A percentile compares a stretch with the other conserved stretches of the same genome.
These are phyloP conservation scores for Trichosanthes truncata DNA, from an alignment of 306 rosid genomes.

Conservation along the genomic window DNA sequence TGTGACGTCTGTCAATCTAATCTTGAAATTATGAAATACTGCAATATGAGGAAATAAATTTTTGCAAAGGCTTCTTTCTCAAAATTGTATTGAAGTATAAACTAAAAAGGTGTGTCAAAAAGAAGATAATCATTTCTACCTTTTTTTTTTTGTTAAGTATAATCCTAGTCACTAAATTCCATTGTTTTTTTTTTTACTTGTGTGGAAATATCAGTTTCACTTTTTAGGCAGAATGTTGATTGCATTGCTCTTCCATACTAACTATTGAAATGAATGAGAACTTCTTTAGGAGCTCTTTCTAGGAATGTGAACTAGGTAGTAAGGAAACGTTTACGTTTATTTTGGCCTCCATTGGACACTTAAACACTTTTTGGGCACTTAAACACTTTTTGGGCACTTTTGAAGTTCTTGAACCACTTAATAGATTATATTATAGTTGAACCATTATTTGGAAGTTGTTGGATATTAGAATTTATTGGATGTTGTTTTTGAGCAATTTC, in stretches of 20 bases:
- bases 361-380: too few relatives aligned
- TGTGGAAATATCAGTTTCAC: background rate
- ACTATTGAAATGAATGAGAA: background rate
- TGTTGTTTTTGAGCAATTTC: too few relatives aligned
- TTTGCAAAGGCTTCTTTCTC: background rate
- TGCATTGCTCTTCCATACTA: background rate
- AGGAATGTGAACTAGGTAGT: background rate
- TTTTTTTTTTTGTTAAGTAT: background rate
- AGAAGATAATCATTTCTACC: background rate
- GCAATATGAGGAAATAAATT: background rate
- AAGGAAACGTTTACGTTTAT: too few relatives aligned
- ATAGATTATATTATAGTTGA: too few relatives aligned
- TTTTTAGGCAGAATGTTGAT: background rate
- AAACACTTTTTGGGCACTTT: too few relatives aligned
- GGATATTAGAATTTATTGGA: too few relatives aligned
- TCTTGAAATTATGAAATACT: background rate
- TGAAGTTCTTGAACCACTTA: too few relatives aligned
- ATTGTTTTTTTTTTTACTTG: background rate
- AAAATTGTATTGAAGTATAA: background rate
- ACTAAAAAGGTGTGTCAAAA: background rate
- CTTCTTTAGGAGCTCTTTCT: background rate
- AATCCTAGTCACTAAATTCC: background rate
- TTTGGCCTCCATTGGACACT: too few relatives aligned
- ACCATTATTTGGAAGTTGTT: too few relatives aligned
- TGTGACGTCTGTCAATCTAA: background rate